These are phyloP conservation scores for Coffea canephora DNA, from an alignment of 257 asterid genomes.

Conservation along the genomic window DNA sequence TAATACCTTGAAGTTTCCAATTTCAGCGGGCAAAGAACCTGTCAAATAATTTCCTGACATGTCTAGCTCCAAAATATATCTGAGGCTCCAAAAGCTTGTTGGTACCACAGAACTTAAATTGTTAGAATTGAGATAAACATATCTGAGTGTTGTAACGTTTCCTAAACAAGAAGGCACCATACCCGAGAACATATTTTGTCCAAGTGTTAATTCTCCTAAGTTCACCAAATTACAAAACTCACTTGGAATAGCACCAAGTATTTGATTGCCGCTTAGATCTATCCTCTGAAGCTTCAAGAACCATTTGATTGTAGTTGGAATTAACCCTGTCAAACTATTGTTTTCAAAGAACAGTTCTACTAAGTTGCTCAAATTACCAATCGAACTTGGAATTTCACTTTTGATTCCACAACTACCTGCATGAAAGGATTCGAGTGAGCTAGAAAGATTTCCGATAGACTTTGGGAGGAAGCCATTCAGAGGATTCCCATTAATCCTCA, in stretches of 20 bases:
- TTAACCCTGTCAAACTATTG: not conserved
- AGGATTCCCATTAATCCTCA: not conserved
- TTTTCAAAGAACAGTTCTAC: not conserved
- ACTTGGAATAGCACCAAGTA: not conserved
- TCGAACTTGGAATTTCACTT: conserved; percentile 22
- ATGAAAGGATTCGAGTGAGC: not conserved
- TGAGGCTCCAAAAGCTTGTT: not conserved
- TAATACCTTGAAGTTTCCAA: too few species aligned
- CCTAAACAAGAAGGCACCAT: too few species aligned
- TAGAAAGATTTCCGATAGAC: conserved; percentile 15
- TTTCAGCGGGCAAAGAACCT: too few species aligned
- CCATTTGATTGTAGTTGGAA: conserved; percentile 6
- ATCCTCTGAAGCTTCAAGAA: too few species aligned
- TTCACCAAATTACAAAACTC: not conserved
- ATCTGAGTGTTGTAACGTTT: too few species aligned
- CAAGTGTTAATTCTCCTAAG: not conserved
- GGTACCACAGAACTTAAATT: not conserved
- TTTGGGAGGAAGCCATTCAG: too few species aligned
- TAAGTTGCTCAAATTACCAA: too few species aligned
- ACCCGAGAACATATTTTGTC: too few species aligned
- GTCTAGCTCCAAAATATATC: not conserved
- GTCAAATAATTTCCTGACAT: not conserved
- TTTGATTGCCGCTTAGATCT: too few species aligned
- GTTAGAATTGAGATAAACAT: too few species aligned
- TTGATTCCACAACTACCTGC: not conserved